Evolutionary conservation across 805 yeast genomes (phyloP), one percentile per base, ranked within the genome.

Genomic region (Wickerhamiella domercqiae): DNA sequence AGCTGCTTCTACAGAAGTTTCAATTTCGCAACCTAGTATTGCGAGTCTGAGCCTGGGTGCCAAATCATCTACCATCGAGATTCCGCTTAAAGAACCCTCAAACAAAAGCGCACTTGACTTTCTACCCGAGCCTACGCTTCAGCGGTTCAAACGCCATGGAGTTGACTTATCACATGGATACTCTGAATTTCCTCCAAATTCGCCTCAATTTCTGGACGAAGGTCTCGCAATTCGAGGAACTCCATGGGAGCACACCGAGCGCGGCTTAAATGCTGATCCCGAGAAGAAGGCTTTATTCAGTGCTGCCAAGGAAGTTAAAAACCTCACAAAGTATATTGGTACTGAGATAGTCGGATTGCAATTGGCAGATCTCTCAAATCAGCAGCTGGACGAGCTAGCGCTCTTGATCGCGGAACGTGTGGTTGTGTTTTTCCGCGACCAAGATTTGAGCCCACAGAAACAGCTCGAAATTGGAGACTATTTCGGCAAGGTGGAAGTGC

Each of bases 351-450:
- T 62, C 32, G 72, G 71, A 14, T 50, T 67, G 30, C 68, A 67
- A 48, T 50, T 67, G 29, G 50, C 54, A 3, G 66, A 64, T 22
- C 50, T 67, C 39, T 59, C 52, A 29, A 63, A 66, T 39, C 41
- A 57, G 46, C 71, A 67, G 48, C 56, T 51, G 37, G 70, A 67
- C 47, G 70, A 67, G 50, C 55, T 67, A 40, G 71, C 71, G 5
- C 51, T 66, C 11, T 49, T 67, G 33, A 53, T 66, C 26, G 66
- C 71, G 18, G 69, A 65, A 50, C 59, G 73, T 46, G 63, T 61
- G n/a, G 71, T 67, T 30, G 72, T 68, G 14, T 66, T 68, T 47
- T 67, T 68, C 59, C 51, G 67, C 39, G 63, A 65, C 43, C 72
- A 67, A 49, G 66, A 66, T 39, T 48, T 67, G 30, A 43, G 45